phyloP scores from a whole-genome alignment of 2,329 filamentous ascomycete genomes.

The Pseudocercospora cruenta region DNA sequence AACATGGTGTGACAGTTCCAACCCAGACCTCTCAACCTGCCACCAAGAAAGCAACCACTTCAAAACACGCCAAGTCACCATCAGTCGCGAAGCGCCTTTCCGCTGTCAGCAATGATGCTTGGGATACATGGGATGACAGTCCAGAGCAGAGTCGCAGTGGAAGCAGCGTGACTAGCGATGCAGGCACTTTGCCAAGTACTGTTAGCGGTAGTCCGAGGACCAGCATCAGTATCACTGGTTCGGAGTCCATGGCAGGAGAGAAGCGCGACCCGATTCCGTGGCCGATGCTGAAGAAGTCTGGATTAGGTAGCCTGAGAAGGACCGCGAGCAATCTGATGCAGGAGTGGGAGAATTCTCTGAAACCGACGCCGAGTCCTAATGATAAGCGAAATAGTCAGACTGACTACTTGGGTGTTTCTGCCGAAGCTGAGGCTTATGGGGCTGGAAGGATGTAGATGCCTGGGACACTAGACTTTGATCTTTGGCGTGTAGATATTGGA shows the following conservation, averaged over 20 bases:
- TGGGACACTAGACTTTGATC: neutral
- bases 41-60: constrained; percentile 31
- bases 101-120: constrained; percentile 32
- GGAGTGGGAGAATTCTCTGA: constrained; percentile 84
- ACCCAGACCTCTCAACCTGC: constrained; percentile 21
- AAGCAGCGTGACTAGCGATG: constrained; percentile 31
- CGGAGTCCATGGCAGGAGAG: constrained; percentile 20
- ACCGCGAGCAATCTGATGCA: constrained; percentile 86
- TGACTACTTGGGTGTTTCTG: constrained; percentile 34
- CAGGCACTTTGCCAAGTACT: constrained; percentile 32
- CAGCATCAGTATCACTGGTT: constrained; percentile 12
- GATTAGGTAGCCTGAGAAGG: constrained; percentile 75
- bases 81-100: constrained; percentile 28
- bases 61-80: constrained; percentile 28
- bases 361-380: constrained; percentile 29
- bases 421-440: constrained; percentile 31
- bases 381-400: constrained; percentile 30
- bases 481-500: constrained; percentile 1
- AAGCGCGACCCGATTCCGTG: constrained; percentile 59
- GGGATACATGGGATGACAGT: constrained; percentile 39
- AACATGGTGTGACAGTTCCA: constrained; percentile 27
- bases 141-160: constrained; percentile 29
- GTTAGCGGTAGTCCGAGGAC: constrained; percentile 32
- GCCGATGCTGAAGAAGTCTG: constrained; percentile 66
- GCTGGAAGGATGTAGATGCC: constrained; percentile 11